Base-by-base conservation (phyloP, 495 filamentous ascomycete species). In the Penicillium malachiteum region DNA sequence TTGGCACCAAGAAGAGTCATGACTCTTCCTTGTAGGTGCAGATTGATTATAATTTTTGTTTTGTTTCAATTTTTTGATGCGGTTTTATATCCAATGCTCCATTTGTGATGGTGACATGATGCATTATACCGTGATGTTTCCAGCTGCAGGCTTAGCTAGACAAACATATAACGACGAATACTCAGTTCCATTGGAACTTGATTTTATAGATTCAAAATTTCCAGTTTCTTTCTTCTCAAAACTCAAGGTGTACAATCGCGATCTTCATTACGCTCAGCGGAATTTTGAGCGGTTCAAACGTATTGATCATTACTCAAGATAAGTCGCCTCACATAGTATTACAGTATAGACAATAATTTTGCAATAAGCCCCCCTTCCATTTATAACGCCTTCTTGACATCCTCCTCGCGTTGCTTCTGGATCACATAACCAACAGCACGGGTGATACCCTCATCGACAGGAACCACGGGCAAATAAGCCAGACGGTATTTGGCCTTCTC, bases 401-500 rank as follows among this genome's bases (percentile, higher is more conserved):
- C 65, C 30, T 64, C 65, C 49, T 64, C 50, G 30, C 66, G 61
- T 52, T 77, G 60, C 48, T 70, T 63, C 51, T 88, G 86, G 55
- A 87, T 58, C 32, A 84, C 81, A 71, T 83, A 88, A 51, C 79
- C 77, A 34, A 92, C 88, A 3, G 84, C 83, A 66, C 85, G 82
- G 55, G 76, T 76, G 46, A 95, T 78, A 6, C 88, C 92, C 56
- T 95, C 89, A 42, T 89, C 78, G 56, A 96, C 71, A 17, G 76
- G 74, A n/a, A 91, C 81, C 30, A 93, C 68, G 3, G 92, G 89
- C 60, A 67, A 52, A 69, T 96, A 96, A 21, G 89, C 88, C 48
- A 96, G 74, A 61, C 89, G 71, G 62, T 67, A 76, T 77, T 86
- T 90, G 47, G 92, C 92, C 81, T 96, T 96, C n/a, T 83, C 75